These are phyloP conservation scores for Alternaria angustiovoidea DNA, from an alignment of 2,329 filamentous ascomycete species.

Conservation along the genomic window DNA sequence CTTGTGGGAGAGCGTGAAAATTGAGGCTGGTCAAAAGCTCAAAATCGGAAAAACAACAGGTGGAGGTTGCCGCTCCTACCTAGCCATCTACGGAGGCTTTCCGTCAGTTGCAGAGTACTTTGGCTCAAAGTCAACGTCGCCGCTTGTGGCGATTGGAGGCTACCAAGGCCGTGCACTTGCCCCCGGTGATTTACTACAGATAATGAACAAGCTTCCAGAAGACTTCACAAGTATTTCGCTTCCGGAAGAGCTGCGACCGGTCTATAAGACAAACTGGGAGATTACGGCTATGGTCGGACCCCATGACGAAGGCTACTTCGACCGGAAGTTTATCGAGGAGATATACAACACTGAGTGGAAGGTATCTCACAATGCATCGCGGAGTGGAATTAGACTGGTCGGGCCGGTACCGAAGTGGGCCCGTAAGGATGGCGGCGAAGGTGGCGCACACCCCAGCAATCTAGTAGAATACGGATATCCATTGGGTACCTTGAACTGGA, in stretches of 20 bases:
- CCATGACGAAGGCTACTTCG: slow-evolving; percentile 64
- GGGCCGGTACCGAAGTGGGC: slow-evolving; percentile 68
- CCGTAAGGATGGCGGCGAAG: slow-evolving; percentile 67
- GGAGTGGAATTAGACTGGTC: slow-evolving; percentile 67
- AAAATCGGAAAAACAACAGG: slow-evolving; percentile 63
- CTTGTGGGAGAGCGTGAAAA: slow-evolving; percentile 64
- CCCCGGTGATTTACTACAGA: slow-evolving; percentile 62
- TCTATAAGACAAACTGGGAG: slow-evolving; percentile 61
- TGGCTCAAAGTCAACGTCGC: slow-evolving; percentile 66
- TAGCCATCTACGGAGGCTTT: slow-evolving; percentile 66
- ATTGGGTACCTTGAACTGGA: slow-evolving; percentile 67
- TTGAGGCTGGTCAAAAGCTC: slow-evolving; percentile 61
- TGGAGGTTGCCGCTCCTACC: slow-evolving; percentile 65
- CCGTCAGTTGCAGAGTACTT: slow-evolving; percentile 64
- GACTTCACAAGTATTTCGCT: slow-evolving; percentile 45
- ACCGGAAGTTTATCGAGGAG: slow-evolving; percentile 62
- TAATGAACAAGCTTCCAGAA: slow-evolving; percentile 52
- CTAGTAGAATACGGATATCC: slow-evolving; percentile 64
- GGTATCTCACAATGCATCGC: slow-evolving; percentile 67
- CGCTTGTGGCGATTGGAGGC: slow-evolving; percentile 65
- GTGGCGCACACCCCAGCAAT: slow-evolving; percentile 69
- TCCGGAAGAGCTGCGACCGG: slow-evolving; percentile 57
- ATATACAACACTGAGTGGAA: slow-evolving; percentile 67
- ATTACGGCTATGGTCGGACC: slow-evolving; percentile 64
- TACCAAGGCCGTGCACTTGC: slow-evolving; percentile 66